Evolutionary conservation across 2,329 filamentous ascomycete genomes (phyloP).

Genomic region (Graphilbum sp.): DNA sequence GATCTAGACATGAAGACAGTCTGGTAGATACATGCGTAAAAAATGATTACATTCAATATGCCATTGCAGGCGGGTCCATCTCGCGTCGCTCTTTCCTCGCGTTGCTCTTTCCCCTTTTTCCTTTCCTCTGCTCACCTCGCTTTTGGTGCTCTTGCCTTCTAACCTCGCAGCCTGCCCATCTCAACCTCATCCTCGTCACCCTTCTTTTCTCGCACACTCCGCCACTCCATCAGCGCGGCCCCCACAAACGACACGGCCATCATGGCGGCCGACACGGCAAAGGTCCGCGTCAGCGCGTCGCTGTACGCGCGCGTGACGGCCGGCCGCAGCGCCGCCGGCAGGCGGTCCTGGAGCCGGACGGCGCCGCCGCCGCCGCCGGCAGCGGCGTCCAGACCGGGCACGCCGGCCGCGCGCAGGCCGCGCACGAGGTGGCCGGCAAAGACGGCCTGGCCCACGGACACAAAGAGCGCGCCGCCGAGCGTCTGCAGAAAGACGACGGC

Average conservation of each 20-base stretch:
- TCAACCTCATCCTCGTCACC: too few species aligned
- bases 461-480: conserved; percentile 19
- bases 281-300: conserved; percentile 15
- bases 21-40: too few species aligned
- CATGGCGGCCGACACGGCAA: conserved; percentile 18
- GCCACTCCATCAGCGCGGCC: conserved; percentile 22
- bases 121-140: too few species aligned
- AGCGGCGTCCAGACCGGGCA: conserved; percentile 12
- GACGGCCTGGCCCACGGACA: conserved; percentile 24
- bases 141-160: too few species aligned
- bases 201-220: conserved; percentile 23
- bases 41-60: too few species aligned
- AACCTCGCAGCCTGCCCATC: not conserved
- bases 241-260: conserved; percentile 19
- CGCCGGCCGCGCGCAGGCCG: conserved; percentile 12
- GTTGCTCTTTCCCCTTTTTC: too few species aligned
- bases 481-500: conserved; percentile 21
- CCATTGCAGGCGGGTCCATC: too few species aligned
- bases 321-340: conserved; percentile 7
- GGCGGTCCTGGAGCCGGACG: conserved; percentile 7
- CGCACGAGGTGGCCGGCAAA: conserved; percentile 23
- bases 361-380: conserved; percentile 13
- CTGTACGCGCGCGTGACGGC: conserved; percentile 18
- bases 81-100: too few species aligned
- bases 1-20: too few species aligned